Conservation (phyloP, 345 rosid species). For the Leavenworthia alabamica region DNA sequence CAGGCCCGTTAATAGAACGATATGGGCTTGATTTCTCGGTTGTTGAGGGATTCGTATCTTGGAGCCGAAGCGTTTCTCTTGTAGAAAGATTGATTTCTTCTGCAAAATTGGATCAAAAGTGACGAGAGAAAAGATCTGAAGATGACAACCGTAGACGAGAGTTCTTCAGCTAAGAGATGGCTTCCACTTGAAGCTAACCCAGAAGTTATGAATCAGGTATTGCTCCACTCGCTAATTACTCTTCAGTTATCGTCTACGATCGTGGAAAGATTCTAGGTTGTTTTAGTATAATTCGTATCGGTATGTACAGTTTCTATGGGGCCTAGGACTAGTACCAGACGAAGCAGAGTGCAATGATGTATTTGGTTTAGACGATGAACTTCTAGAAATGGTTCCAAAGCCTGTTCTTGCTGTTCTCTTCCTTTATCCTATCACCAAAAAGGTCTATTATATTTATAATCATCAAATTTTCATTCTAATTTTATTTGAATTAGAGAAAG, state of each 20-base stretch:
- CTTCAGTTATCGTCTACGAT: constrained; percentile 2
- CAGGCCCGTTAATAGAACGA: not conserved
- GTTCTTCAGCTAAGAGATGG: constrained; percentile 71
- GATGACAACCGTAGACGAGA: constrained; percentile 54
- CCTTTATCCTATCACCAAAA: constrained; percentile 69
- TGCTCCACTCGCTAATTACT: not conserved
- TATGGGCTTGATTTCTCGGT: not conserved
- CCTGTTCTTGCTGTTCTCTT: constrained; percentile 91
- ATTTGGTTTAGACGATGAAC: constrained; percentile 82
- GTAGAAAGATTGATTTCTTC: not conserved
- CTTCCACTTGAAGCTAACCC: constrained; percentile 99
- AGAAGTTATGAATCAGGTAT: constrained; percentile 95
- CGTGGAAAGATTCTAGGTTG: not conserved
- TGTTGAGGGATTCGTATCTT: not conserved
- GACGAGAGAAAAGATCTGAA: constrained; percentile 15
- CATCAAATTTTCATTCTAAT: not conserved
- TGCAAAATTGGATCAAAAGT: constrained; percentile 1
- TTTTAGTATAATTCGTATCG: not conserved
- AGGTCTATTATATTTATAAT: constrained; percentile 37
- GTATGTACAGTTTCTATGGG: constrained; percentile 65
- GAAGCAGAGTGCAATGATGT: constrained; percentile 87
- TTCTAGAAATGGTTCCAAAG: constrained; percentile 77
- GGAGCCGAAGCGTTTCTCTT: not conserved
- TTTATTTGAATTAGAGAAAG: not conserved
- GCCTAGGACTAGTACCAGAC: constrained; percentile 59